Base-by-base conservation (phyloP, 2,329 filamentous ascomycete species). In the Lecanicillium sp. region DNA sequence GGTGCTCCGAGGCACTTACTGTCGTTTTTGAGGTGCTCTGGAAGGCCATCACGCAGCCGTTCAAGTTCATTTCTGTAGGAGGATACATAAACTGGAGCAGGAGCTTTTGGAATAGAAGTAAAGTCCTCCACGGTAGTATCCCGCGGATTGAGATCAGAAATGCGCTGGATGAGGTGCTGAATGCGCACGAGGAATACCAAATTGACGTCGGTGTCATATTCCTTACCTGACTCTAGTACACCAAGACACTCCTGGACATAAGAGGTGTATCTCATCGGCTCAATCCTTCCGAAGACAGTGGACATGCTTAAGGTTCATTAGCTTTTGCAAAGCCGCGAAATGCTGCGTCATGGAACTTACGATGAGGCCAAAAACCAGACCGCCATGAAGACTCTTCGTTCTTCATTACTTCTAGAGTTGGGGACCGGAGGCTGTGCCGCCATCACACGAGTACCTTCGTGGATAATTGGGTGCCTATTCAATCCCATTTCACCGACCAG, bases 331-430 rank as follows among this genome's bases (percentile, higher is more conserved):
- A 12, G 19, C 13, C n/a, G n/a, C n/a, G 12, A 14, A n/a, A 7
- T 17, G 13, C 7, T 17, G n/a, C 8, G 13, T 2, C 10, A 15
- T 22, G 3, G 5, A 11, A 56, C 68, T 49, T 56, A 77, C 72
- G 65, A 62, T 9, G 71, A 74, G 12, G 61, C 67, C 20, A 77
- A 44, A 42, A 74, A 77, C 66, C 72, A 78, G 2, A 71, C 66
- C 0, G 70, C 74, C 1, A 74, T 56, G 1, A 76, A 57, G 0
- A 66, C 61, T n/a, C 74, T 61, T 9, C 66, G 60, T 44, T 77
- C 73, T 29, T 77, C 73, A 7, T 71, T 64, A 0, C 66, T 71
- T 4, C 71, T 62, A 3, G 53, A 50, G 17, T 48, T 53, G 1
- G 62, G 58, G 20, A 57, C 49, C 13, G 60, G 58, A 0, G 65